These are phyloP conservation scores for Silybum marianum DNA, from an alignment of 129 eudicot genomes.

Conservation along the genomic window DNA sequence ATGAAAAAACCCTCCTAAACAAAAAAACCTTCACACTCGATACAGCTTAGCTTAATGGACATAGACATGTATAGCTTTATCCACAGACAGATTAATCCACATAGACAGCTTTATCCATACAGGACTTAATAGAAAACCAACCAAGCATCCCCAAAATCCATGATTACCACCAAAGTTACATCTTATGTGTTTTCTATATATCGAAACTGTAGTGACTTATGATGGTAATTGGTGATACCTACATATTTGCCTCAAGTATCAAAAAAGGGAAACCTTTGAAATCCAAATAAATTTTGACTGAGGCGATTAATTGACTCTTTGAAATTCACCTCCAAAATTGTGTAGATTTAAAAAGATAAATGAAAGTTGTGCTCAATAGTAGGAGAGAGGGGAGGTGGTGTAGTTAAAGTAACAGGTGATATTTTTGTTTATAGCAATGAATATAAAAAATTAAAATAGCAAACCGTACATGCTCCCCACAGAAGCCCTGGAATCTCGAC, in stretches of 20 bases:
- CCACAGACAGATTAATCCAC: too few relatives aligned
- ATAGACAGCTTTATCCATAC: too few relatives aligned
- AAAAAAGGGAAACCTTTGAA: background rate
- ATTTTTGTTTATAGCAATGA: background rate
- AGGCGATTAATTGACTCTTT: background rate
- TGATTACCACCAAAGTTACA: background rate
- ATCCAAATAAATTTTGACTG: background rate
- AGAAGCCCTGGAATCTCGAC: slow-evolving; percentile 74
- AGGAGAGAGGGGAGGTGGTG: background rate
- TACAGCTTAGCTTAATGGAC: too few relatives aligned
- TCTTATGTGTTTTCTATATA: background rate
- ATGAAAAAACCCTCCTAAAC: too few relatives aligned
- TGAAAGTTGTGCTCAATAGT: background rate
- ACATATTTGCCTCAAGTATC: background rate
- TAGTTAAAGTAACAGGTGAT: background rate
- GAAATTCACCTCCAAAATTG: background rate
- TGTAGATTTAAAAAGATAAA: background rate
- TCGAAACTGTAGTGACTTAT: background rate
- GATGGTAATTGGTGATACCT: background rate
- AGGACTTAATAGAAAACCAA: too few relatives aligned
- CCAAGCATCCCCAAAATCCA: background rate
- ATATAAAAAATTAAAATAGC: background rate
- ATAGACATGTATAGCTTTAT: too few relatives aligned
- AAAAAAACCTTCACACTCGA: too few relatives aligned
- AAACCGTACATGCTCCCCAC: slow-evolving; percentile 93